Evolutionary conservation across 1,284 basidiomycete species (phyloP), one percentile per base, ranked within the genome.

Genomic region (Puccinia hordei): DNA sequence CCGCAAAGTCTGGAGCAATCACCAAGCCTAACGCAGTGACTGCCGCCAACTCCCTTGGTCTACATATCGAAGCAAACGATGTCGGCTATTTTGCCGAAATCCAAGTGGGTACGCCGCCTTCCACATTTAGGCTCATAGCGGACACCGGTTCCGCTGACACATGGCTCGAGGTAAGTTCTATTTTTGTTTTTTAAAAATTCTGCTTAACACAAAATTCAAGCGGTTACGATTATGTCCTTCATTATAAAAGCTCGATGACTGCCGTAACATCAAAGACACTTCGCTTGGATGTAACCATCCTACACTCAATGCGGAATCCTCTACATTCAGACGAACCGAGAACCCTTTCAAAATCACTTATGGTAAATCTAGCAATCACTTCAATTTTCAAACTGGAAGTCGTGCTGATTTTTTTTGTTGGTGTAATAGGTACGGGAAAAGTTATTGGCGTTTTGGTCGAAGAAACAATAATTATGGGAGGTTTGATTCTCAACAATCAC

Each of bases 121-220:
- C 86, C 59, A 86, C 90, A 83, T 95, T 92, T 86, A 87, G 88
- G 46, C 86, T 95, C 83, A 88, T 95, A 72, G 91, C 93, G 90
- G 93, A 95, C 86, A 92, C 92, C 35, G 94, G 93, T 46, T 93
- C 91, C 10, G 90, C 92, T 19, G 93, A 95, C 85, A 88, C 93
- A 55, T 95, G 93, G 92, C 90, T 92, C 24, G 90, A 90, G 13
- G 75, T 78, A 38, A 69, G 75, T 49, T 35, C 22, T 17, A 5
- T 19, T n/a, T n/a, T n/a, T n/a, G n/a, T n/a, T n/a, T n/a, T n/a
- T n/a, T n/a, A n/a, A n/a, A n/a, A n/a, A 19, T 6, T 22, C n/a
- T 22, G 44, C 24, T 19, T 27, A 33, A 41, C 33, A 27, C n/a
- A 0, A 33, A 17, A 44, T n/a, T n/a, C 30, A 61, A 44, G 46